phyloP scores from a whole-genome alignment of 176 grass and related monocot species.

The Dendrocalamus sinicus region DNA sequence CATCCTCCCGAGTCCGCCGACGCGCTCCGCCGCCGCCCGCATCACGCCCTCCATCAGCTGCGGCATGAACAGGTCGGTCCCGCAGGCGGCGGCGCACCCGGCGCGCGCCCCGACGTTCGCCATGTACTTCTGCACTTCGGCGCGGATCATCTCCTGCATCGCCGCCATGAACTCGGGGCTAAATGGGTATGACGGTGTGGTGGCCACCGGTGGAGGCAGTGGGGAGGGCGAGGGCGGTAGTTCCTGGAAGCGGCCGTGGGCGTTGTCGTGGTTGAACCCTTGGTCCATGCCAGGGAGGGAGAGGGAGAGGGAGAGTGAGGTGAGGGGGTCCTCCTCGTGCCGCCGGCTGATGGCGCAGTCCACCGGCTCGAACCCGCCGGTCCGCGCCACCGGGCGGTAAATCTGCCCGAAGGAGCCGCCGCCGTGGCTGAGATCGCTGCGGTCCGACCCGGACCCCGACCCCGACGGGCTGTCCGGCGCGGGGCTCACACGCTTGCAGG shows the following conservation, averaged over 20 bases:
- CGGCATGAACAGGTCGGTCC: slow-evolving; percentile 32
- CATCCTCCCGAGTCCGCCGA: slow-evolving; percentile 25
- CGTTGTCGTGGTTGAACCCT: slow-evolving; percentile 46
- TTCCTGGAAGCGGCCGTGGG: slow-evolving; percentile 54
- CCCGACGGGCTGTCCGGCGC: slow-evolving; percentile 61
- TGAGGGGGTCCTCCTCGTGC: slow-evolving; percentile 64
- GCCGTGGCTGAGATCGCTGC: slow-evolving; percentile 70
- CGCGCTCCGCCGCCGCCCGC: slow-evolving; percentile 52
- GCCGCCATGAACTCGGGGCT: slow-evolving; percentile 41
- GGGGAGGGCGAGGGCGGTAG: slow-evolving; percentile 28
- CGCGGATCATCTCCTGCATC: slow-evolving; percentile 85
- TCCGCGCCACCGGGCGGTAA: slow-evolving; percentile 54
- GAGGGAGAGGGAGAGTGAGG: slow-evolving; percentile 70
- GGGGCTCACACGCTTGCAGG: slow-evolving; percentile 55
- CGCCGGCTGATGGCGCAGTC: slow-evolving; percentile 44
- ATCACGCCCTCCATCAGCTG: slow-evolving; percentile 53
- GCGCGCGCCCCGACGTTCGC: slow-evolving; percentile 50
- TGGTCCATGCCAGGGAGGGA: slow-evolving; percentile 57
- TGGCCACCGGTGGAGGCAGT: background rate
- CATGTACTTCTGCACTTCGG: slow-evolving; percentile 83
- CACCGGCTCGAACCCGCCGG: slow-evolving; percentile 45
- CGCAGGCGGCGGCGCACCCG: slow-evolving; percentile 38
- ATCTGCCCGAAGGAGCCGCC: slow-evolving; percentile 13
- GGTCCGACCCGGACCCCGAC: slow-evolving; percentile 51
- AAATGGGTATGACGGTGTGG: slow-evolving; percentile 16